phyloP scores from a whole-genome alignment of 2,329 filamentous ascomycete species.

The Ilyonectria robusta region DNA sequence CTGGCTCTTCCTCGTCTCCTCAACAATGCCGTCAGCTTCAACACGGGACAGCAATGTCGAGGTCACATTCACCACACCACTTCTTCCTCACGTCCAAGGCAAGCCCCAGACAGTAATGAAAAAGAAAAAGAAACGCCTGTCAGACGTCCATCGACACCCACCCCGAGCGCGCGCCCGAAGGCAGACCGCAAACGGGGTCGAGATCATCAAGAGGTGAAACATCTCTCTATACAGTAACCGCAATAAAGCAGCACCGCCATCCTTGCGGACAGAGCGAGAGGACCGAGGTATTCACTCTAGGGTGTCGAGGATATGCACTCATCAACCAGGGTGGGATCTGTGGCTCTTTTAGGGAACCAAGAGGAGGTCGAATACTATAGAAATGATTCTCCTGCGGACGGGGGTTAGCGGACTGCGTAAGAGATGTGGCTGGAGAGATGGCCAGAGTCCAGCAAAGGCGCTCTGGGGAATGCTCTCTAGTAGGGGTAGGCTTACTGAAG shows the following conservation, averaged over 20 bases:
- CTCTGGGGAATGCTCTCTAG: constrained; percentile 35
- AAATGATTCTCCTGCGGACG: constrained; percentile 57
- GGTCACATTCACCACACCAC: not conserved
- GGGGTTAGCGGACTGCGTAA: not conserved
- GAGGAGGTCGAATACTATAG: not conserved
- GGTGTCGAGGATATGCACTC: constrained; percentile 1
- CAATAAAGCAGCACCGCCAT: not conserved
- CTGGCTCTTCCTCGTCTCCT: no score
- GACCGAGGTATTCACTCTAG: not conserved
- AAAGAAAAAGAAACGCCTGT: constrained; percentile 74
- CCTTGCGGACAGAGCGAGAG: not conserved
- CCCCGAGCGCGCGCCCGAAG: not conserved
- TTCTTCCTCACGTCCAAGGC: constrained; percentile 66
- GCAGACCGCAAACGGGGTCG: not conserved
- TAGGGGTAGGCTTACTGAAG: constrained; percentile 64
- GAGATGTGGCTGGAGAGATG: not conserved
- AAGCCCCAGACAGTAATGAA: constrained; percentile 66
- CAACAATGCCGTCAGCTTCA: no score
- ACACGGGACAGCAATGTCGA: no score
- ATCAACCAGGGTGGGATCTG: constrained; percentile 1
- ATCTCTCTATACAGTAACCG: not conserved
- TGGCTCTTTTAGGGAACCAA: constrained; percentile 1
- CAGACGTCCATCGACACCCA: constrained; percentile 48
- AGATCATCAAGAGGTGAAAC: constrained; percentile 51
- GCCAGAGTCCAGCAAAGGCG: not conserved